Percentiles rank a stretch among this genome's conserved stretches.
phyloP scores from a whole-genome alignment of 2,329 filamentous ascomycete genomes.

The Neonectria faginata region DNA sequence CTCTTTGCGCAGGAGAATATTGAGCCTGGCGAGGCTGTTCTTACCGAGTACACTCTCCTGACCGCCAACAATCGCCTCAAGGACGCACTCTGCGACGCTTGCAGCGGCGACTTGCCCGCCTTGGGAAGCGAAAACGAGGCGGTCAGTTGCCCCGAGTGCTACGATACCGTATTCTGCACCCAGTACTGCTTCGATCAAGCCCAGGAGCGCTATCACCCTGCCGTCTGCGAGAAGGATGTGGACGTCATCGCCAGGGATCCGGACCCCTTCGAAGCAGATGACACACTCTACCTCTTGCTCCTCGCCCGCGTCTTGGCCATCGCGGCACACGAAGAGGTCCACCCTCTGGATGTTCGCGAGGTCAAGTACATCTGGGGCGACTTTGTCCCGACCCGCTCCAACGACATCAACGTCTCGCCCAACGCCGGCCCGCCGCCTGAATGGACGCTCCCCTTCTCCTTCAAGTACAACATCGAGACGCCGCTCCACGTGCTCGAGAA shows the following conservation, averaged over 20 bases:
- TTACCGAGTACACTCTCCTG: constrained; percentile 86
- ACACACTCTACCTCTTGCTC: constrained; percentile 72
- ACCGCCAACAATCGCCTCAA: constrained; percentile 91
- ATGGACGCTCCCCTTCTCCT: constrained; percentile 82
- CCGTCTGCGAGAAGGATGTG: constrained; percentile 74
- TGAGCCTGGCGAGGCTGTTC: constrained; percentile 77
- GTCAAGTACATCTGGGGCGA: constrained; percentile 78
- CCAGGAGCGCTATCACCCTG: constrained; percentile 70
- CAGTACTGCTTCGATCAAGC: constrained; percentile 69
- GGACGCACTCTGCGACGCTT: constrained; percentile 90
- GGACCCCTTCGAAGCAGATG: constrained; percentile 68
- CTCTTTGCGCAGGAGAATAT: constrained; percentile 90
- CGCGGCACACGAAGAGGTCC: constrained; percentile 68
- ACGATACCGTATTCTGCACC: constrained; percentile 75
- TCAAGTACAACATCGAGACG: constrained; percentile 78
- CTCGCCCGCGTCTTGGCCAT: constrained; percentile 73
- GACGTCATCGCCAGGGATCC: constrained; percentile 74
- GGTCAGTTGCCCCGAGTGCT: constrained; percentile 70
- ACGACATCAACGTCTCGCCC: constrained; percentile 66
- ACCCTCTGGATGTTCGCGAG: constrained; percentile 73
- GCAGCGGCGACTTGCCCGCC: constrained; percentile 77
- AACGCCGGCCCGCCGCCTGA: constrained; percentile 68
- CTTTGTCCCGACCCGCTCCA: constrained; percentile 65
- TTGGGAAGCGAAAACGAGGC: constrained; percentile 60
- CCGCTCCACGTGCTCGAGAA: constrained; percentile 84